phyloP scores from a whole-genome alignment of 139 green algal species.

The Coelastrella sp. region DNA sequence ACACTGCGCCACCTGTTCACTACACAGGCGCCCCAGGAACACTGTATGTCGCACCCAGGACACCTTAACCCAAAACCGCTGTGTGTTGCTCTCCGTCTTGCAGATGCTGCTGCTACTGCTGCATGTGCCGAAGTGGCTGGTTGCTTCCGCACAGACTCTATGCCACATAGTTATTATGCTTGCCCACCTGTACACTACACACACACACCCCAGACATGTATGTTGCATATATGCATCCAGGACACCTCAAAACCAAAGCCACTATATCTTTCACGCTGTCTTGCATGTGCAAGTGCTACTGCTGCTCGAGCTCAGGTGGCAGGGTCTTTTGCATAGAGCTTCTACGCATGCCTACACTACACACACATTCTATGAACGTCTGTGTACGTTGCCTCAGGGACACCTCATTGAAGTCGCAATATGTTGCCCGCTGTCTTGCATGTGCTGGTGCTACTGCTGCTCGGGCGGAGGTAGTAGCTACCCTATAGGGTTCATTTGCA shows the following conservation, averaged over 20 bases:
- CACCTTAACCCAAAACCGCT: not conserved
- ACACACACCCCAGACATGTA: no score
- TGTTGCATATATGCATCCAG: no score
- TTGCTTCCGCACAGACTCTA: not conserved
- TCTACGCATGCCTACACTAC: not conserved
- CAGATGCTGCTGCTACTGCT: conserved; percentile 40
- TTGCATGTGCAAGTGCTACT: conserved; percentile 30
- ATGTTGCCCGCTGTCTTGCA: not conserved
- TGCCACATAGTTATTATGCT: not conserved
- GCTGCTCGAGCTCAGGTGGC: conserved; percentile 1
- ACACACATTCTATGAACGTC: no score
- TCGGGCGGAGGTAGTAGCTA: not conserved
- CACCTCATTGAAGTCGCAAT: not conserved
- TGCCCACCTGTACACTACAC: no score
- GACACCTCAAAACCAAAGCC: not conserved
- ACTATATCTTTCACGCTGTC: not conserved
- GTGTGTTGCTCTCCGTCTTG: not conserved
- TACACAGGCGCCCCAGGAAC: no score
- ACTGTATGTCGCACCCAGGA: no score
- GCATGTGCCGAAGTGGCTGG: conserved; percentile 7
- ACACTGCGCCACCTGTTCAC: not conserved
- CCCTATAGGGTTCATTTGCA: not conserved
- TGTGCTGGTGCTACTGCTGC: conserved; percentile 41
- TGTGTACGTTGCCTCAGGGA: no score
- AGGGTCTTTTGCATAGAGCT: conserved; percentile 15